These are phyloP conservation scores for Sugiyamaella chiloensis DNA, from an alignment of 805 yeast species.

Conservation along the genomic window DNA sequence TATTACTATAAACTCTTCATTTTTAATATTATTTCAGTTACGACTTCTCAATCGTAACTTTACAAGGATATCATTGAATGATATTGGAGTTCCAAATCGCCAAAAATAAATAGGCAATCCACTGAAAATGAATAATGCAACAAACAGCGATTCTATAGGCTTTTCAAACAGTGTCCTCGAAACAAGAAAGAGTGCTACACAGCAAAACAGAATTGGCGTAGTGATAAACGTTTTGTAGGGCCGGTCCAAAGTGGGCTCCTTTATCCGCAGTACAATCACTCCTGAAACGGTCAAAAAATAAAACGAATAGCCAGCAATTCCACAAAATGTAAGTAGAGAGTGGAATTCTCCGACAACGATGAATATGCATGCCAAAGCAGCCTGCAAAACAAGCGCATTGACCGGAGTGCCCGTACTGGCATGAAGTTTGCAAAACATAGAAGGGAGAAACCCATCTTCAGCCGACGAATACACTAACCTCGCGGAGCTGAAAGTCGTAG, in stretches of 20 bases:
- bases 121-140: constrained; percentile 28
- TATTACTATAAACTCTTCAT: too few species aligned
- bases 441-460: constrained; percentile 34
- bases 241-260: constrained; percentile 35
- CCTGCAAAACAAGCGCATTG: constrained; percentile 34
- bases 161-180: constrained; percentile 33
- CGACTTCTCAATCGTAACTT: not conserved
- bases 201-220: constrained; percentile 37
- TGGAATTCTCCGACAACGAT: constrained; percentile 38
- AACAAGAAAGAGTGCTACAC: constrained; percentile 37
- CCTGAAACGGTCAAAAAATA: constrained; percentile 38
- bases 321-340: constrained; percentile 37
- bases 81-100: constrained; percentile 8
- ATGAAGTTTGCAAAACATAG: constrained; percentile 26
- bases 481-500: constrained; percentile 36
- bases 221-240: constrained; percentile 37
- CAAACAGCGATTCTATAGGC: constrained; percentile 33
- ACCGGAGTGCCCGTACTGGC: constrained; percentile 32
- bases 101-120: constrained; percentile 33
- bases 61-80: not conserved
- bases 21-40: not conserved
- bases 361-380: constrained; percentile 30
- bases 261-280: constrained; percentile 33
- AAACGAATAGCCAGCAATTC: constrained; percentile 34
- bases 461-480: constrained; percentile 38